Evolutionary conservation across 441 rosid species (phyloP).

Genomic region (Mallotus japonicus): DNA sequence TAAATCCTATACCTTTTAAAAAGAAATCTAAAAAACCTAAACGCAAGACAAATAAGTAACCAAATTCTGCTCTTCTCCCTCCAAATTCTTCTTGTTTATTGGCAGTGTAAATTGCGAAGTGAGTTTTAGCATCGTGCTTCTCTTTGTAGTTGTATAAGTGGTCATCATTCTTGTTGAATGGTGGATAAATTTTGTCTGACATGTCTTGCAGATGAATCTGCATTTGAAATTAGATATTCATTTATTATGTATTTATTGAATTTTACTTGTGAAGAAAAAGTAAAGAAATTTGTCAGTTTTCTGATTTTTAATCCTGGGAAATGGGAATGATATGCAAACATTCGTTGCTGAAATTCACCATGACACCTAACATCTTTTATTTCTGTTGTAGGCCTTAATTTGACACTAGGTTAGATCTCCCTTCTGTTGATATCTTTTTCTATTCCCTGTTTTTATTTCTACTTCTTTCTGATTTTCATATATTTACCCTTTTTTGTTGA

Average conservation of each 20-base stretch:
- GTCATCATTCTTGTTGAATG: not conserved
- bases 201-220: not conserved
- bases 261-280: not conserved
- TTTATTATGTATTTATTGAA: not conserved
- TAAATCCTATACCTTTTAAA: constrained; percentile 55
- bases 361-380: not conserved
- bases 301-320: too few relatives aligned
- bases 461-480: too few relatives aligned
- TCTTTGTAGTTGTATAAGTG: too few relatives aligned
- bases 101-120: not conserved
- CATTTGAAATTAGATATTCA: not conserved
- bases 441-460: not conserved
- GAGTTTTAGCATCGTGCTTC: too few relatives aligned
- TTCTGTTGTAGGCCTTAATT: not conserved
- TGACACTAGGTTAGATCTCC: too few relatives aligned
- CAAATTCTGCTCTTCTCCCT: not conserved
- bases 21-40: constrained; percentile 36
- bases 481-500: too few relatives aligned
- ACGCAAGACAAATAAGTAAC: constrained; percentile 14
- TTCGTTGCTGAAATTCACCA: too few relatives aligned
- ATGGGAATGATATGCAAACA: not conserved
- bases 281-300: not conserved
- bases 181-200: constrained; percentile 3
- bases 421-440: not conserved
- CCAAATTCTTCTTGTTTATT: not conserved